Evolutionary conservation across 2,329 filamentous ascomycete genomes (phyloP).

Genomic region (Thielaviopsis populi): DNA sequence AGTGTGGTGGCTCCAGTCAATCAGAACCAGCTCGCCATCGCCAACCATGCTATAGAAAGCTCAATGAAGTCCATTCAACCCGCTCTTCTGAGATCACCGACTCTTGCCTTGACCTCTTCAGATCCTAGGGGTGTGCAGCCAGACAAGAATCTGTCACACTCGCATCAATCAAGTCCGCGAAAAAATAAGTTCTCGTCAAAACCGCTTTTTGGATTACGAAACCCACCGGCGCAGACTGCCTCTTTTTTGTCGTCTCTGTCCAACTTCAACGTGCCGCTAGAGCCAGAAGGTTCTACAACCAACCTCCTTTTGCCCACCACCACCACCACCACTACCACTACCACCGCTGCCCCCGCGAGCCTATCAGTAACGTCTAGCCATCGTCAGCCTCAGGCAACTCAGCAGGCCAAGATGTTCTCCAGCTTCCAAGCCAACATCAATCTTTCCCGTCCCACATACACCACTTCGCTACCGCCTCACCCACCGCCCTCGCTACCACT

Average conservation of each 20-base stretch:
- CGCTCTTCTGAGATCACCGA: conserved; percentile 2
- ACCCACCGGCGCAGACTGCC: neutral
- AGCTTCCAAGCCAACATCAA: conserved; percentile 10
- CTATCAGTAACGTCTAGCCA: neutral
- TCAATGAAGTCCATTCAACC: conserved; percentile 6
- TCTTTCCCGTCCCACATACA: neutral
- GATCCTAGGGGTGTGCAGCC: neutral
- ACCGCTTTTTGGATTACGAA: neutral
- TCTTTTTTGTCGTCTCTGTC: neutral
- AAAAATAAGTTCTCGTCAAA: neutral
- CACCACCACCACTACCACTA: no score
- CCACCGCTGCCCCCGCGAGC: neutral
- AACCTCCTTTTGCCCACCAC: no score
- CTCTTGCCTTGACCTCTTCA: neutral
- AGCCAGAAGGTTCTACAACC: neutral
- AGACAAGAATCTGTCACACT: neutral
- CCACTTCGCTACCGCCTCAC: neutral
- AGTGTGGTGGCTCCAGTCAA: conserved; percentile 21
- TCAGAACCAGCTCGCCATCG: conserved; percentile 25
- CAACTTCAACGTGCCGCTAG: neutral
- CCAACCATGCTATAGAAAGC: conserved; percentile 22
- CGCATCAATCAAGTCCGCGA: neutral
- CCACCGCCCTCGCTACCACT: neutral
- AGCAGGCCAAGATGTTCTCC: conserved; percentile 8
- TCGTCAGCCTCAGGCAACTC: neutral